phyloP scores from a whole-genome alignment of 345 rosid genomes.

The Alliaria petiolata region DNA sequence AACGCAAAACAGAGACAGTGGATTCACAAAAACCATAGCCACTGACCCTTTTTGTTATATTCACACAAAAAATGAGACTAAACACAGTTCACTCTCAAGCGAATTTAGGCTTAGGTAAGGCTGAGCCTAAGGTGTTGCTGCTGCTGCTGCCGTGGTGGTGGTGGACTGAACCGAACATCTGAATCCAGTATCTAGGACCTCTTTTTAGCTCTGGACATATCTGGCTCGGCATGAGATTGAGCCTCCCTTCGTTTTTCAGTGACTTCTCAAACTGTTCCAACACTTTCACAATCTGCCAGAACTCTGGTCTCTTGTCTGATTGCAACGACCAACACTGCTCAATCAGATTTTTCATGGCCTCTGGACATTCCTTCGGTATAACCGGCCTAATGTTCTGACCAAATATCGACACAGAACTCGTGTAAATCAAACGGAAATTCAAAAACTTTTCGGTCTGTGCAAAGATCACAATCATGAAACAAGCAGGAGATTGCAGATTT shows the following conservation, averaged over 20 bases:
- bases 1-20: conserved; percentile 16
- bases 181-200: conserved; percentile 57
- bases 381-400: conserved; percentile 62
- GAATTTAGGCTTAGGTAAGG: conserved; percentile 52
- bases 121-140: conserved; percentile 31
- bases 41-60: conserved; percentile 11
- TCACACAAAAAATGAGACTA: conserved; percentile 1
- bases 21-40: conserved; percentile 15
- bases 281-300: conserved; percentile 70
- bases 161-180: conserved; percentile 38
- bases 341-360: conserved; percentile 59
- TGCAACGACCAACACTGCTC: conserved; percentile 79
- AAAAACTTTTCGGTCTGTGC: too few relatives aligned
- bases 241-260: conserved; percentile 43
- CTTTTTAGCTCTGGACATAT: conserved; percentile 63
- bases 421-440: not conserved
- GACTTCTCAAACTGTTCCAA: conserved; percentile 66
- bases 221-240: conserved; percentile 41
- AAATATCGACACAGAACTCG: not conserved
- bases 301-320: conserved; percentile 79
- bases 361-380: conserved; percentile 52
- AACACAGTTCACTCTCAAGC: not conserved
- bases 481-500: not conserved
- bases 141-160: conserved; percentile 3
- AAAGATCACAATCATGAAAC: not conserved